phyloP scores from a whole-genome alignment of 257 asterid genomes.

The Solanum pinnatisectum region DNA sequence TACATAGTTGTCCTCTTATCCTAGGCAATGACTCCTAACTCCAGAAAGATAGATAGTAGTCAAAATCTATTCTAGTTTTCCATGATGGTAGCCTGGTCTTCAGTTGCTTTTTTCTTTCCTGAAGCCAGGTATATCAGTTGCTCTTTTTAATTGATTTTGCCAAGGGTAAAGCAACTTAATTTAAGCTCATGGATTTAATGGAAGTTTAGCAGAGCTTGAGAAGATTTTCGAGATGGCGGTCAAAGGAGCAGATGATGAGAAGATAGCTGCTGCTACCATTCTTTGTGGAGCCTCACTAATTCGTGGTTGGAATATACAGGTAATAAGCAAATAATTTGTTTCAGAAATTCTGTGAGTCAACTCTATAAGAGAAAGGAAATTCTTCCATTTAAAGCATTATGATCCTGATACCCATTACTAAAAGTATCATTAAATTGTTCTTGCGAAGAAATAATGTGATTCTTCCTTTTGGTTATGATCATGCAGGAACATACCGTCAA shows the following conservation, averaged over 20 bases:
- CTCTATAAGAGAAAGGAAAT: neutral
- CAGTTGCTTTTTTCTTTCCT: conserved; percentile 14
- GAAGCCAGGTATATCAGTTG: conserved; percentile 26
- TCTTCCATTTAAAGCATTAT: neutral
- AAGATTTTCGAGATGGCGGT: conserved; percentile 81
- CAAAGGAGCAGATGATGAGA: conserved; percentile 65
- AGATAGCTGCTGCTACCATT: conserved; percentile 81
- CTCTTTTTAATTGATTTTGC: conserved; percentile 26
- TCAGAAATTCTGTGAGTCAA: neutral
- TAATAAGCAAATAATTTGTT: conserved; percentile 9
- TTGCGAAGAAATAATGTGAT: neutral
- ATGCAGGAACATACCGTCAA: conserved; percentile 82
- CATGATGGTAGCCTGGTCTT: conserved; percentile 13
- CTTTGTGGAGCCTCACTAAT: conserved; percentile 84
- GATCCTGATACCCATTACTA: neutral
- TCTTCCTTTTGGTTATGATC: conserved; percentile 9
- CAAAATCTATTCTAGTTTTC: neutral
- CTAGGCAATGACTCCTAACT: neutral
- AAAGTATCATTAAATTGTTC: neutral
- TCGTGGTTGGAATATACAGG: conserved; percentile 93
- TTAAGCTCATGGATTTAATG: conserved; percentile 79
- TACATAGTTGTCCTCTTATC: neutral
- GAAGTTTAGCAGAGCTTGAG: conserved; percentile 95
- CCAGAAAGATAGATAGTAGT: neutral
- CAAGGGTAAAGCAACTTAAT: conserved; percentile 70